phyloP scores from a whole-genome alignment of 352 stramenopile species.

The Plasmopara halstedii region DNA sequence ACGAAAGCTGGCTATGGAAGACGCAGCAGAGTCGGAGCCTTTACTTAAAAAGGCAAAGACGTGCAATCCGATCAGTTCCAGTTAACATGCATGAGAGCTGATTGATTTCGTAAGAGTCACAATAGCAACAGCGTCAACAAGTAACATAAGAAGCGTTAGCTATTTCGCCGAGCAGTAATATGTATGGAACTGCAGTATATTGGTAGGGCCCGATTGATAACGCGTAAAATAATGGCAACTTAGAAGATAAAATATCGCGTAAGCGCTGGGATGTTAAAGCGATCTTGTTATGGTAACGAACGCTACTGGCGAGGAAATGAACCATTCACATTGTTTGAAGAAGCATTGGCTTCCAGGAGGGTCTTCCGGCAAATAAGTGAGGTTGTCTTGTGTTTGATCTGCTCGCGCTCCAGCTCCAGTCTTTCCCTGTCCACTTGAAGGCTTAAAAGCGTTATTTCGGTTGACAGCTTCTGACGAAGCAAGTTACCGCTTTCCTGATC shows the following conservation, averaged over 20 bases:
- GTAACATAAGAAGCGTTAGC: slow-evolving; percentile 11
- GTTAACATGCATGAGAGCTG: slow-evolving; percentile 18
- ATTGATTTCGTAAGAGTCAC: slow-evolving; percentile 10
- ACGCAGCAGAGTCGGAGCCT: slow-evolving; percentile 38
- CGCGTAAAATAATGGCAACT: slow-evolving; percentile 28
- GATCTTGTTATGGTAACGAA: not conserved
- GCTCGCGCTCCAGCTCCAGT: slow-evolving; percentile 35
- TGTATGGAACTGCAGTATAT: slow-evolving; percentile 20
- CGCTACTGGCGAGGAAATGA: slow-evolving; percentile 19
- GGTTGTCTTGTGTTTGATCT: slow-evolving; percentile 25
- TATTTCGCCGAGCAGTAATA: slow-evolving; percentile 5
- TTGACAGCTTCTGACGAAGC: slow-evolving; percentile 14
- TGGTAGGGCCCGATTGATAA: slow-evolving; percentile 28
- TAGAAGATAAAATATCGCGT: slow-evolving; percentile 22
- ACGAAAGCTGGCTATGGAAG: slow-evolving; percentile 57
- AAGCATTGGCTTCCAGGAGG: slow-evolving; percentile 22
- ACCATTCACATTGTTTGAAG: slow-evolving; percentile 15
- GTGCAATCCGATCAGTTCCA: slow-evolving; percentile 64
- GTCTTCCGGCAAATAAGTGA: slow-evolving; percentile 23
- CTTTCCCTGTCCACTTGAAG: slow-evolving; percentile 19
- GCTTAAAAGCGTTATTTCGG: slow-evolving; percentile 22
- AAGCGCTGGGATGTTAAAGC: not conserved
- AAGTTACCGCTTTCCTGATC: slow-evolving; percentile 10
- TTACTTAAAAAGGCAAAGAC: slow-evolving; percentile 70
- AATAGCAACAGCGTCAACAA: slow-evolving; percentile 13